These are phyloP conservation scores for Breviolum minutum DNA, from an alignment of 73 alveolate species.

Conservation along the genomic window DNA sequence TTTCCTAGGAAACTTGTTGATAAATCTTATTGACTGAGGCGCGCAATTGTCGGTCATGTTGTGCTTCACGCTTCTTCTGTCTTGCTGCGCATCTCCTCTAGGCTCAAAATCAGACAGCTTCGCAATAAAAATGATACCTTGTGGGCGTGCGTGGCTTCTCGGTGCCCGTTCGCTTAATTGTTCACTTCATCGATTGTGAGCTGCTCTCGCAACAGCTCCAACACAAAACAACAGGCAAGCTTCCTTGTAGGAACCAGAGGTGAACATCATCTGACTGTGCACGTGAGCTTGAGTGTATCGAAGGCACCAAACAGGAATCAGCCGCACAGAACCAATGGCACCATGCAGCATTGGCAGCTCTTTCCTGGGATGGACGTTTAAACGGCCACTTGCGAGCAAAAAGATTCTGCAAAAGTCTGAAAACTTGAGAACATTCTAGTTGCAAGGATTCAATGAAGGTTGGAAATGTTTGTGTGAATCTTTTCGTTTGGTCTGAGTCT, in stretches of 20 bases:
- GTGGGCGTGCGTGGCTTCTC: background rate
- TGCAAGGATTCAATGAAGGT: background rate
- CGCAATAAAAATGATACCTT: background rate
- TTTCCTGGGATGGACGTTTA: background rate
- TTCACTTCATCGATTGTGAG: background rate
- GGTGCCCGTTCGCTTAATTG: background rate
- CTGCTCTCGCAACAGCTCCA: background rate
- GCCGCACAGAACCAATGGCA: background rate
- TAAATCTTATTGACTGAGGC: no score
- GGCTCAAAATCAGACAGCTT: background rate
- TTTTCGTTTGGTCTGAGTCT: no score
- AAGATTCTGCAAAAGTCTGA: background rate
- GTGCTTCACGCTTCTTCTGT: background rate
- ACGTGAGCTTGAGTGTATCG: slow-evolving; percentile 6
- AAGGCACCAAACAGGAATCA: background rate
- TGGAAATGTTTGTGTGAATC: background rate
- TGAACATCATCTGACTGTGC: slow-evolving; percentile 23
- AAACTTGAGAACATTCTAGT: no score
- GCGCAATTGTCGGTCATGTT: no score
- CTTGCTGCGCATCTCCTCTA: background rate
- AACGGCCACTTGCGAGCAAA: background rate
- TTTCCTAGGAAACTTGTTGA: no score
- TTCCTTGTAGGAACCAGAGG: slow-evolving; percentile 44
- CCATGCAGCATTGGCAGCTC: background rate
- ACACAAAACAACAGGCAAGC: background rate